Evolutionary conservation across 2,329 filamentous ascomycete species (phyloP).

Genomic region (Aspergillus amoenus): DNA sequence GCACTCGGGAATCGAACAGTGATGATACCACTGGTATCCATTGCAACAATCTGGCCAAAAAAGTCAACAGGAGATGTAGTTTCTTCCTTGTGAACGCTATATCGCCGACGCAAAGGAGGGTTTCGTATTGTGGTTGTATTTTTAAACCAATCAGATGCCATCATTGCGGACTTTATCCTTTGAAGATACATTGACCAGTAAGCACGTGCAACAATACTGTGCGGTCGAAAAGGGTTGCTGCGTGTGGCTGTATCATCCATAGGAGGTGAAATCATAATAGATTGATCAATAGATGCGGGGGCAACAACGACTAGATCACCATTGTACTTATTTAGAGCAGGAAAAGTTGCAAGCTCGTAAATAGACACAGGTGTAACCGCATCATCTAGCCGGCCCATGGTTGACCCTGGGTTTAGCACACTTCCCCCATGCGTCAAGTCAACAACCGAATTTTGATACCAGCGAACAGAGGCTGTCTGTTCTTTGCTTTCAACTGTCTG

Average conservation of each 20-base stretch:
- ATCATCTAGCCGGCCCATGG: constrained; percentile 43
- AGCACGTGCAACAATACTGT: constrained; percentile 10
- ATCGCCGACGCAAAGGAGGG: constrained; percentile 16
- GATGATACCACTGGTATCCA: constrained; percentile 53
- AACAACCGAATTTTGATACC: constrained; percentile 48
- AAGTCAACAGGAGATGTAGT: constrained; percentile 39
- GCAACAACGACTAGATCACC: constrained; percentile 55
- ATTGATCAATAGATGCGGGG: constrained; percentile 27
- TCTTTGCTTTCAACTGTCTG: constrained; percentile 57
- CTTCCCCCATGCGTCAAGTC: constrained; percentile 32
- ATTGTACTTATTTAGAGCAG: constrained; percentile 49
- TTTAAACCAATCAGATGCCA: constrained; percentile 22
- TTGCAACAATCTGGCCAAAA: constrained; percentile 58
- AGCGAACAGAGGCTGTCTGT: constrained; percentile 56
- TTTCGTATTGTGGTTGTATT: constrained; percentile 16
- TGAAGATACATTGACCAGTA: constrained; percentile 17
- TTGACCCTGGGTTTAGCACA: constrained; percentile 43
- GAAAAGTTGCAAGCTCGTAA: constrained; percentile 56
- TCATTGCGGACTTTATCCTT: constrained; percentile 18
- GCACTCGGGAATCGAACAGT: constrained; percentile 55
- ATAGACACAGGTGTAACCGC: constrained; percentile 54
- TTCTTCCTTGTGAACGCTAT: constrained; percentile 20
- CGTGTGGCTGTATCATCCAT: not conserved
- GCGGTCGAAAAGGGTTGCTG: no score
- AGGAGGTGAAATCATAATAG: constrained; percentile 2